Percentiles rank a stretch among this genome's conserved stretches.
Conservation (phyloP, 2,329 filamentous ascomycete species). For the Rhinocladiella mackenziei region DNA sequence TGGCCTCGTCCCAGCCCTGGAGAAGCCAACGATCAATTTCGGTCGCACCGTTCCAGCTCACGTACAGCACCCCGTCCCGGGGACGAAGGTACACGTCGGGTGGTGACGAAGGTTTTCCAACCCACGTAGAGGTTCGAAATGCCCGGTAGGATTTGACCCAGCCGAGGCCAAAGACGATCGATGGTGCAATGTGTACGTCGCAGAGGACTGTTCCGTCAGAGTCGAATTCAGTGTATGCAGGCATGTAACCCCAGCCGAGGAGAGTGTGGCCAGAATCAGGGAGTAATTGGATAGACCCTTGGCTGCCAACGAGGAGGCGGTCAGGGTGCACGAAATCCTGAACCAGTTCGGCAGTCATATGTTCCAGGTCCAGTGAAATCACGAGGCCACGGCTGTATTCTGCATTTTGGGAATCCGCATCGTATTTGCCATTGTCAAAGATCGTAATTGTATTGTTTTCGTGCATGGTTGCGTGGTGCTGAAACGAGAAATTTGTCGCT, state of each 20-base stretch:
- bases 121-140: conserved; percentile 50
- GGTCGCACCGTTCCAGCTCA: conserved; percentile 48
- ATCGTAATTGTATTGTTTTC: conserved; percentile 36
- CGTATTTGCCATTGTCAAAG: conserved; percentile 39
- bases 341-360: conserved; percentile 44
- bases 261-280: conserved; percentile 41
- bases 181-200: conserved; percentile 48
- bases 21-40: conserved; percentile 32
- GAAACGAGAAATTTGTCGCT: conserved; percentile 49
- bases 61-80: conserved; percentile 34
- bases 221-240: conserved; percentile 49
- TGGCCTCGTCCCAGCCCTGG: conserved; percentile 9
- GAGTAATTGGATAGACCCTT: conserved; percentile 44
- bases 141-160: conserved; percentile 53
- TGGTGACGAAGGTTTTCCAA: conserved; percentile 43
- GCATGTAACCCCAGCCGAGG: conserved; percentile 50
- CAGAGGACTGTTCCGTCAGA: conserved; percentile 43
- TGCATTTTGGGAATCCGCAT: not conserved
- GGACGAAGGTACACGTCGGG: conserved; percentile 23
- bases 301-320: conserved; percentile 16
- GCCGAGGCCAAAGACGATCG: conserved; percentile 34
- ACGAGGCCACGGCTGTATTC: conserved; percentile 45
- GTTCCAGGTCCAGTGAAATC: conserved; percentile 38
- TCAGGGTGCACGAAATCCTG: conserved; percentile 35
- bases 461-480: conserved; percentile 46